These are phyloP conservation scores for Blastocystis hominis DNA, from an alignment of 352 stramenopile genomes.

Conservation along the genomic window DNA sequence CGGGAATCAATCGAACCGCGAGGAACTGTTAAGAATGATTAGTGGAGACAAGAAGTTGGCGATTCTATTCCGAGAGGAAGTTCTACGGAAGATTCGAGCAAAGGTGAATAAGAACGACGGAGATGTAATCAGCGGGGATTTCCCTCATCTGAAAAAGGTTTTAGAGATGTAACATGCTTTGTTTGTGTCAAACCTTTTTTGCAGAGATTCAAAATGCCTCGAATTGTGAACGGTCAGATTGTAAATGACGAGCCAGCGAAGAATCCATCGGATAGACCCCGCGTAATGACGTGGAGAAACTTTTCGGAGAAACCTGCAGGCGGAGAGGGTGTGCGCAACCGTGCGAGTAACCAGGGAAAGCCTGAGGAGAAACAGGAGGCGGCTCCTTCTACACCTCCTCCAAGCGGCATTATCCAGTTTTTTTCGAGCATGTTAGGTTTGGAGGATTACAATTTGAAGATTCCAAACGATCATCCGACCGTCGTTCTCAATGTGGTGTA, in stretches of 20 bases:
- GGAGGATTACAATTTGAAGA: neutral
- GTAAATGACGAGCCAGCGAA: slow-evolving; percentile 1
- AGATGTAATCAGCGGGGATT: neutral
- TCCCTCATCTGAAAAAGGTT: neutral
- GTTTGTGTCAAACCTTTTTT: neutral
- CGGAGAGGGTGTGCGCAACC: neutral
- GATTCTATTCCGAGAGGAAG: neutral
- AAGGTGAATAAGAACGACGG: neutral
- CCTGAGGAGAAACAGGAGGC: neutral
- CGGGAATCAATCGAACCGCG: neutral
- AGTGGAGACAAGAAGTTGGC: neutral
- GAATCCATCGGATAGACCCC: neutral
- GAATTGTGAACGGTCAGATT: slow-evolving; percentile 19
- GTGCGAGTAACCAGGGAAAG: neutral
- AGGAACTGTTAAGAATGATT: neutral
- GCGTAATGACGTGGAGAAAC: slow-evolving; percentile 6
- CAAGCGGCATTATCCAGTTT: neutral
- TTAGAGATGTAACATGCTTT: neutral
- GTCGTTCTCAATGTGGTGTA: neutral
- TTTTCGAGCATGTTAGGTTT: neutral
- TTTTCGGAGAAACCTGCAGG: neutral
- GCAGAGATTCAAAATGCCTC: neutral
- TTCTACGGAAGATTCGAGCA: neutral
- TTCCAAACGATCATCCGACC: neutral
- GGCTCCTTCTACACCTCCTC: neutral